These are phyloP conservation scores for Polychytrium aggregatum DNA, from an alignment of 192 early-diverging fungal species.

Conservation along the genomic window DNA sequence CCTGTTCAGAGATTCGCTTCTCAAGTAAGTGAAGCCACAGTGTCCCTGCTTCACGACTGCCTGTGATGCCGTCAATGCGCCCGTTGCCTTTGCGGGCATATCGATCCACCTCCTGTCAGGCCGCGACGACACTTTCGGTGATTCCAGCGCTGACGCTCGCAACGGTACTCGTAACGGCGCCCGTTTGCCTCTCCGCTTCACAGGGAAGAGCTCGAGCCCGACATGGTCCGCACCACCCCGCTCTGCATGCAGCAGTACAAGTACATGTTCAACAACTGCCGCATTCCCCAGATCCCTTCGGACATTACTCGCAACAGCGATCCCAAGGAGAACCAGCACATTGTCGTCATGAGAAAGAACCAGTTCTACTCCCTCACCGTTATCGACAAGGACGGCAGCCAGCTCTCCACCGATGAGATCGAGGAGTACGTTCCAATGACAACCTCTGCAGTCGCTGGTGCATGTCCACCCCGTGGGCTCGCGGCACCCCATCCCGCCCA, in stretches of 20 bases:
- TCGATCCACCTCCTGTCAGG: not conserved
- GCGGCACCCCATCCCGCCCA: too few relatives aligned
- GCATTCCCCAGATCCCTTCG: conserved; percentile 75
- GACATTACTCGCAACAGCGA: conserved; percentile 69
- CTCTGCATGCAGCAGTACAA: conserved; percentile 87
- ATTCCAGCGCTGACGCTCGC: too few relatives aligned
- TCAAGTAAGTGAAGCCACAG: too few relatives aligned
- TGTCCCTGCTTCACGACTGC: too few relatives aligned
- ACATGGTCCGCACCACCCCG: conserved; percentile 63
- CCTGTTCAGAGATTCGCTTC: conserved; percentile 73
- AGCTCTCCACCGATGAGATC: conserved; percentile 74
- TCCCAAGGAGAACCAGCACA: conserved; percentile 65
- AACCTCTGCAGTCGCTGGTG: conserved; percentile 2
- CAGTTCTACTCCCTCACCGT: conserved; percentile 76
- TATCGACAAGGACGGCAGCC: conserved; percentile 56
- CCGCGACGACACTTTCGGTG: too few relatives aligned
- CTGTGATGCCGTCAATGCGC: not conserved
- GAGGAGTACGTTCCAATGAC: conserved; percentile 40
- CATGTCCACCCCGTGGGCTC: too few relatives aligned
- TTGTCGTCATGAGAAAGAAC: conserved; percentile 82
- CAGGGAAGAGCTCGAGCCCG: conserved; percentile 67
- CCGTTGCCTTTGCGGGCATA: not conserved
- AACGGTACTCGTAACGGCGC: too few relatives aligned
- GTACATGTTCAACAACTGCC: conserved; percentile 94
- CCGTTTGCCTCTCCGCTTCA: not conserved